These are phyloP conservation scores for Phaeosphaeriaceae sp. DNA, from an alignment of 2,329 filamentous ascomycete genomes.

Conservation along the genomic window DNA sequence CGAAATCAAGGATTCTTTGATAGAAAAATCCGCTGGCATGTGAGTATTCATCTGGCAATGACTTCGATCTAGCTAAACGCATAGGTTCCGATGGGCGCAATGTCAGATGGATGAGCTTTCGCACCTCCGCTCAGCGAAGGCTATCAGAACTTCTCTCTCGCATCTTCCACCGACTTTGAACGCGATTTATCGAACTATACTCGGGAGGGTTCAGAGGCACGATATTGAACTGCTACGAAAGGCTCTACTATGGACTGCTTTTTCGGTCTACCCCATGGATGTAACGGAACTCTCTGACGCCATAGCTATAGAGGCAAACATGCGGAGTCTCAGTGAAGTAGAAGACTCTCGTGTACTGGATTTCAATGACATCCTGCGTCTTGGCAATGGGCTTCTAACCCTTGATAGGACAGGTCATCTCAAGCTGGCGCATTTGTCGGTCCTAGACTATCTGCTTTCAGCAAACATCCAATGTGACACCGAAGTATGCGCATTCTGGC, in stretches of 20 bases:
- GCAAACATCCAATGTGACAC: background rate
- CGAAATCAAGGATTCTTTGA: conserved; percentile 2
- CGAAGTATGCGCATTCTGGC: too few species aligned
- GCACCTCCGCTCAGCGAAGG: background rate
- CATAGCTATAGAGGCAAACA: too few species aligned
- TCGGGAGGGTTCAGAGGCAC: too few species aligned
- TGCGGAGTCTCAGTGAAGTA: background rate
- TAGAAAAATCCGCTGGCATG: conserved; percentile 5
- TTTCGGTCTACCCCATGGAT: too few species aligned
- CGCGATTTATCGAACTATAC: too few species aligned
- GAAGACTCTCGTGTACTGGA: conserved; percentile 1
- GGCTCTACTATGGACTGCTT: too few species aligned
- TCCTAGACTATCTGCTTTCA: conserved; percentile 9
- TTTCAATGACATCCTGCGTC: background rate
- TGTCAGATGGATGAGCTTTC: conserved; percentile 1
- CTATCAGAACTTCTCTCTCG: too few species aligned
- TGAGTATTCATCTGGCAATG: background rate
- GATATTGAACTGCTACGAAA: too few species aligned
- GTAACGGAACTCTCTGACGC: too few species aligned
- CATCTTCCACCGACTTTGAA: too few species aligned
- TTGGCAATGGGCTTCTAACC: conserved; percentile 1
- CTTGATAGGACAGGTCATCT: conserved; percentile 2
- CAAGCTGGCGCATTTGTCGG: conserved; percentile 5
- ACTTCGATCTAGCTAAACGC: background rate
- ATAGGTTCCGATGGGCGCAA: conserved; percentile 7